Conservation (phyloP, 371 early-diverging fungal species). For the Mucor mucedo region DNA sequence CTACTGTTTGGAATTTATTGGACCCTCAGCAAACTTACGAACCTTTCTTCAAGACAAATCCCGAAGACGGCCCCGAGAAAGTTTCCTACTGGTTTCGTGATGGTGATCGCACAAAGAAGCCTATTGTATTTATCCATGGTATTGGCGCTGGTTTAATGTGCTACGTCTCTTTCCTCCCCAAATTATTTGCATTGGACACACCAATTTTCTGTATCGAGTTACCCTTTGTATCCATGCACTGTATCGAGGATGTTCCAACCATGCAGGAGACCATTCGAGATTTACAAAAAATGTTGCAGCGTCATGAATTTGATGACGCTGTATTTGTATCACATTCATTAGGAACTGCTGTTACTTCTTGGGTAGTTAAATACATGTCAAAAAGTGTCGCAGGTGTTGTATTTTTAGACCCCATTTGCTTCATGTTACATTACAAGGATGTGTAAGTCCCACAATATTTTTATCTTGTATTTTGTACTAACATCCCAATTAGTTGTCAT, state of each 20-base stretch:
- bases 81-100: constrained; percentile 61
- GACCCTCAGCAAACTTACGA: constrained; percentile 30
- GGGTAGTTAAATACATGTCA: constrained; percentile 53
- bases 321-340: constrained; percentile 73
- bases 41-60: neutral
- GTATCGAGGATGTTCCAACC: constrained; percentile 63
- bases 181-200: constrained; percentile 48
- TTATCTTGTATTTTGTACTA: neutral
- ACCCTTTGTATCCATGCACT: constrained; percentile 72
- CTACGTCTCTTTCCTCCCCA: constrained; percentile 58
- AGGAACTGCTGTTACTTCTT: constrained; percentile 64
- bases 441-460: constrained; percentile 35
- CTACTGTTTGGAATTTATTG: constrained; percentile 35
- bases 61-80: constrained; percentile 19
- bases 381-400: constrained; percentile 57
- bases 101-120: constrained; percentile 53
- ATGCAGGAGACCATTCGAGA: constrained; percentile 66
- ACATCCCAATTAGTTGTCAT: constrained; percentile 39
- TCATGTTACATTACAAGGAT: constrained; percentile 68
- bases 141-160: constrained; percentile 70
- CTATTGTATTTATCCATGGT: constrained; percentile 77
- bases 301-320: constrained; percentile 61
- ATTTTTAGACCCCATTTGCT: constrained; percentile 72
- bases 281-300: constrained; percentile 63
- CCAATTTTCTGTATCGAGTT: constrained; percentile 73